Base-by-base conservation (phyloP, 2,329 filamentous ascomycete species). In the Sphaceloma murrayae region DNA sequence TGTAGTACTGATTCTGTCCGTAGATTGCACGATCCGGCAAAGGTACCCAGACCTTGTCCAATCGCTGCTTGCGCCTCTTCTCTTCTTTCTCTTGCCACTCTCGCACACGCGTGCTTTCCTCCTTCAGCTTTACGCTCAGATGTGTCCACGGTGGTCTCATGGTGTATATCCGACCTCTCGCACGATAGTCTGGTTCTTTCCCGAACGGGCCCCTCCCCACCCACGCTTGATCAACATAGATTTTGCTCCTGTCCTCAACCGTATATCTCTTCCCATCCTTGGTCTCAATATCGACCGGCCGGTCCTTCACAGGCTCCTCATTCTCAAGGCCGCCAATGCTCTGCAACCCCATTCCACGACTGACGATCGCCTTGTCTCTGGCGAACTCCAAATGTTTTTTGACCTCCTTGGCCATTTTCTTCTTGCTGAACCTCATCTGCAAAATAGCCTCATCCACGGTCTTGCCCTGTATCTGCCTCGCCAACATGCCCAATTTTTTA, bases 381-480 rank as follows among this genome's bases (percentile, higher is more conserved):
- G 89, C 88, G 55, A 84, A 74, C 58, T 91, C 77, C 13, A 98
- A 69, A 58, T 91, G 84, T 58, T 78, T 80, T 53, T 75, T 69
- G 19, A 96, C 77, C 57, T 94, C 86, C 53, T 76, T 70, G 5
- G 89, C 85, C 51, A 82, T 83, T 68, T 87, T 89, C 76, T 98
- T 98, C 70, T 86, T 85, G 62, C 82, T 89, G 68, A 89, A 96
- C 46, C 81, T 77, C 85, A 98, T 94, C 71, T 98, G 91, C 45
- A 84, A 67, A 53, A 96, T 85, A 10, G 91, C 91, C 26, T 98
- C 88, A 47, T 93, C 86, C 49, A 98, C 72, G n/a, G 81, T 80
- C 74, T 95, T 96, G 53, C 91, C 91, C 2, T 79, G 74, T 58
- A 98, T 91, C 67, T 96, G 91, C 45, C 82, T 78, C 17, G 89